Evolutionary conservation across 345 rosid species (phyloP).

Genomic region (Gossypium australe): DNA sequence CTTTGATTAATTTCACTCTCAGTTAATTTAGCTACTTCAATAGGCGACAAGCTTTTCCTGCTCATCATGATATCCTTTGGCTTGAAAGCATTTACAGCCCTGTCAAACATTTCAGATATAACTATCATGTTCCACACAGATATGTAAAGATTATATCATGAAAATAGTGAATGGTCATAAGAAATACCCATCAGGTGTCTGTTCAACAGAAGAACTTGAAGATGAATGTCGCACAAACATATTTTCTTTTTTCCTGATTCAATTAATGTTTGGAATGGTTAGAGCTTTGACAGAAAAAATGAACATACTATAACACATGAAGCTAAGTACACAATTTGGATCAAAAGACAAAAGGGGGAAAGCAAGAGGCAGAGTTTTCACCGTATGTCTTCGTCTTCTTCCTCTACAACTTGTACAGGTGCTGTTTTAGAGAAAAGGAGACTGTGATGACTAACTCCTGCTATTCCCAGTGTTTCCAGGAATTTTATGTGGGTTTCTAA

Average conservation of each 20-base stretch:
- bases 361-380: constrained; percentile 15
- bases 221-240: constrained; percentile 34
- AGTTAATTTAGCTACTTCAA: constrained; percentile 37
- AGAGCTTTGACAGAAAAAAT: neutral
- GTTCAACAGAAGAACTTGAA: constrained; percentile 40
- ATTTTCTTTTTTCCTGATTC: constrained; percentile 37
- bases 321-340: neutral
- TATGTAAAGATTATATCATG: neutral
- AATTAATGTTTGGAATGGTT: neutral
- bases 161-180: constrained; percentile 8
- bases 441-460: constrained; percentile 97
- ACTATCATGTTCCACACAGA: neutral
- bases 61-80: constrained; percentile 64
- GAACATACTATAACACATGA: neutral
- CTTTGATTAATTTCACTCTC: constrained; percentile 68
- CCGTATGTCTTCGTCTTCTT: constrained; percentile 63
- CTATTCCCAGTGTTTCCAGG: constrained; percentile 72
- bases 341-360: neutral
- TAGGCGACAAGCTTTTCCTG: constrained; percentile 50
- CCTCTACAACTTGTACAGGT: constrained; percentile 51
- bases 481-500: constrained; percentile 61
- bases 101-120: constrained; percentile 17
- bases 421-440: constrained; percentile 85
- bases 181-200: constrained; percentile 54
- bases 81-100: constrained; percentile 80